A percentile compares a stretch with the other conserved stretches of the same genome.
Conservation (phyloP, 768 basidiomycete genomes). For the Phylloporus sp. region DNA sequence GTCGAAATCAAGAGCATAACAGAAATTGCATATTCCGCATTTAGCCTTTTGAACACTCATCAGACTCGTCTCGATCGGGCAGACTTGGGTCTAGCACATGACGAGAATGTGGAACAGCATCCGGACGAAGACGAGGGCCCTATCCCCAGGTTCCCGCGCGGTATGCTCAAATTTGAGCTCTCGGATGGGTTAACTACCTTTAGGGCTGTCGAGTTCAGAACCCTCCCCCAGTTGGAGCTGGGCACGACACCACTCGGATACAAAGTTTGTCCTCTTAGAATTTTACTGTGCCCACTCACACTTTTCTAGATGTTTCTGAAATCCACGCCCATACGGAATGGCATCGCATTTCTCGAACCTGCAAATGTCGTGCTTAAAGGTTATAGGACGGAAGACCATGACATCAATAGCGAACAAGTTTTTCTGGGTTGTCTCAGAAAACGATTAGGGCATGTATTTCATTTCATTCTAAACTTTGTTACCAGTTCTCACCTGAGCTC, state of each 20-base stretch:
- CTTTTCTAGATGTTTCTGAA: conserved; percentile 59
- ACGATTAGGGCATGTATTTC: conserved; percentile 60
- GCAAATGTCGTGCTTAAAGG: conserved; percentile 57
- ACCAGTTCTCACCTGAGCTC: background rate
- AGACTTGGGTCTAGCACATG: conserved; percentile 39
- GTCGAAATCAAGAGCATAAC: conserved; percentile 77
- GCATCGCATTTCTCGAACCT: conserved; percentile 77
- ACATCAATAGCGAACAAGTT: conserved; percentile 49
- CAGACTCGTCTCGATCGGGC: conserved; percentile 59
- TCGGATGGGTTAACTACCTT: conserved; percentile 72
- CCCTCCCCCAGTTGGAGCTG: conserved; percentile 60
- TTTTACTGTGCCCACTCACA: background rate
- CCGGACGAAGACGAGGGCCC: conserved; percentile 60
- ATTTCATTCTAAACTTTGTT: background rate
- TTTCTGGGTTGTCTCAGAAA: conserved; percentile 60
- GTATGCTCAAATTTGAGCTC: conserved; percentile 72
- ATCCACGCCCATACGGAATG: conserved; percentile 62
- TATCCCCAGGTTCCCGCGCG: conserved; percentile 76
- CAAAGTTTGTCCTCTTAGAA: conserved; percentile 51
- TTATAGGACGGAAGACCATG: conserved; percentile 60
- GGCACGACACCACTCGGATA: conserved; percentile 77
- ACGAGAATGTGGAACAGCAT: conserved; percentile 34
- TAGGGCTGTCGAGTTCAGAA: conserved; percentile 72
- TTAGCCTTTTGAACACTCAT: conserved; percentile 63
- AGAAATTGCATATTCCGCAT: conserved; percentile 83